A percentile compares a stretch with the other conserved stretches of the same genome.
Evolutionary conservation across 148 eudicot genomes (phyloP).

Genomic region (Diospyros lotus): DNA sequence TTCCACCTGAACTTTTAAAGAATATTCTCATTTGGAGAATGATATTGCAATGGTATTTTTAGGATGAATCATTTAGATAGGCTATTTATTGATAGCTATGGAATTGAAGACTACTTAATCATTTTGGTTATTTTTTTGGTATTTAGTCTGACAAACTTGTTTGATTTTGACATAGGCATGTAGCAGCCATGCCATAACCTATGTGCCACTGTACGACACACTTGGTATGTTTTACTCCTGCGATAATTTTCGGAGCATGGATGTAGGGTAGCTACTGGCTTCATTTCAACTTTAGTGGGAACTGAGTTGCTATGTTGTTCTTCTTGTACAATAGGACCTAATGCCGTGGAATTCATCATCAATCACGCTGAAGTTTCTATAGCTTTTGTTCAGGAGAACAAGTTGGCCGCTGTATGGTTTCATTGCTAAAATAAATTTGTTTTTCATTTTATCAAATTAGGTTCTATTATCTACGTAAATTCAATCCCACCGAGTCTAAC

Average conservation of each 20-base stretch:
- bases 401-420: constrained; percentile 60
- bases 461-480: too few relatives aligned
- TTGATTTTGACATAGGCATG: constrained; percentile 59
- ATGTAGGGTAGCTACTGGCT: neutral
- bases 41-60: too few relatives aligned
- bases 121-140: neutral
- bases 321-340: constrained; percentile 49
- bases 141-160: neutral
- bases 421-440: too few relatives aligned
- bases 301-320: neutral
- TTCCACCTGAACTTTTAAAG: too few relatives aligned
- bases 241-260: neutral
- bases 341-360: constrained; percentile 92
- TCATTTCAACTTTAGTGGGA: neutral
- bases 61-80: too few relatives aligned
- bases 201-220: constrained; percentile 86
- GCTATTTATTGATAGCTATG: too few relatives aligned
- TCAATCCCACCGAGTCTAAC: neutral
- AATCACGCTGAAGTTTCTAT: constrained; percentile 91
- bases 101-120: too few relatives aligned
- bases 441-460: too few relatives aligned
- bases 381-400: constrained; percentile 82
- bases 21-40: too few relatives aligned
- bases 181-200: constrained; percentile 77
- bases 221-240: constrained; percentile 55